Conservation (phyloP, 176 grass and related monocot genomes). For the Rhynchospora tenuis region DNA sequence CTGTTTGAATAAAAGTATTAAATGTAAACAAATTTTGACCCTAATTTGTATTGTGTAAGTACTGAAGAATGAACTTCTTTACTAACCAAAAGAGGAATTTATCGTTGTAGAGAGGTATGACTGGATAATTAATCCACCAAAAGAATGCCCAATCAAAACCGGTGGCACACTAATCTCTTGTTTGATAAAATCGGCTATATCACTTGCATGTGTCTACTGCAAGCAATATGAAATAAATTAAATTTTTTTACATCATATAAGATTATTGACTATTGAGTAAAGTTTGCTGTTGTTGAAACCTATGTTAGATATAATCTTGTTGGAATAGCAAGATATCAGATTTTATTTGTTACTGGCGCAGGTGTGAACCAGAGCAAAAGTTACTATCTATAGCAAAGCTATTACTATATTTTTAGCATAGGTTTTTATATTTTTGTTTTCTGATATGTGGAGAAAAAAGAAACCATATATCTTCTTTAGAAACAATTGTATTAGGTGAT, state of each 20-base stretch:
- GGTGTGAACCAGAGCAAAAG: too few species aligned
- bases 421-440: too few species aligned
- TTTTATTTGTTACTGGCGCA: background rate
- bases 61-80: background rate
- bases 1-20: constrained; percentile 10
- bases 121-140: constrained; percentile 90
- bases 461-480: too few species aligned
- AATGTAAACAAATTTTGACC: constrained; percentile 1
- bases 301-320: too few species aligned
- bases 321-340: too few species aligned
- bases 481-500: too few species aligned
- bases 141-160: constrained; percentile 86
- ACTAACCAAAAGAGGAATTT: constrained; percentile 14
- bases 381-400: too few species aligned
- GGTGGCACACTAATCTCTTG: constrained; percentile 47
- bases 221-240: constrained; percentile 33
- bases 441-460: too few species aligned
- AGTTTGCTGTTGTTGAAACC: background rate
- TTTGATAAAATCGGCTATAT: constrained; percentile 76
- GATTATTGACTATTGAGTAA: background rate
- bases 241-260: constrained; percentile 7
- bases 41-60: background rate
- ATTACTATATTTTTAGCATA: too few species aligned
- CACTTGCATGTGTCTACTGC: constrained; percentile 78
- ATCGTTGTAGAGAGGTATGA: constrained; percentile 65